phyloP scores from a whole-genome alignment of 176 grass and related monocot genomes.

The Oryza longistaminata region DNA sequence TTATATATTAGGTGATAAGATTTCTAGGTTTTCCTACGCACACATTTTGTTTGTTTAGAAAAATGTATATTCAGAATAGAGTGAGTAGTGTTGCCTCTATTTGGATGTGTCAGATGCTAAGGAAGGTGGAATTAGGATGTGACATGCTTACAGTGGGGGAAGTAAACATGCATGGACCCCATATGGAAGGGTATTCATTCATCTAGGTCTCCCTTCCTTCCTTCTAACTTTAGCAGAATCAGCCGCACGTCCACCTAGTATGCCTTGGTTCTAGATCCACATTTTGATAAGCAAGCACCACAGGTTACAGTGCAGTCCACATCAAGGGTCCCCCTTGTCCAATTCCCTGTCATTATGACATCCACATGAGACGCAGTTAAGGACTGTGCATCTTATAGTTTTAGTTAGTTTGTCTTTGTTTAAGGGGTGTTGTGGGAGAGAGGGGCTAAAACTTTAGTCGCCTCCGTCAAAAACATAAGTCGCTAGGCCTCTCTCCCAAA shows the following conservation, averaged over 20 bases:
- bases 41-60: too few relatives aligned
- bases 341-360: slow-evolving; percentile 14
- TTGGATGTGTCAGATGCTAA: not conserved
- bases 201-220: slow-evolving; percentile 49
- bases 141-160: slow-evolving; percentile 34
- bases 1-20: too few relatives aligned
- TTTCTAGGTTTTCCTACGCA: too few relatives aligned
- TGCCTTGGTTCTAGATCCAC: slow-evolving; percentile 49
- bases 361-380: not conserved
- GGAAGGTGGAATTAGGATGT: not conserved
- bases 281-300: slow-evolving; percentile 41
- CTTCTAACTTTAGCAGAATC: slow-evolving; percentile 53
- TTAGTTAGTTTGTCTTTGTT: not conserved
- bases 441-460: too few relatives aligned
- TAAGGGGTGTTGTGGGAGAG: too few relatives aligned
- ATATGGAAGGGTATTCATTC: slow-evolving; percentile 53
- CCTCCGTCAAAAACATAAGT: too few relatives aligned
- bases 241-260: slow-evolving; percentile 38
- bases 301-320: slow-evolving; percentile 31
- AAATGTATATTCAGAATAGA: too few relatives aligned
- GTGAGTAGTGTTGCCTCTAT: not conserved
- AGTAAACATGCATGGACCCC: slow-evolving; percentile 39
- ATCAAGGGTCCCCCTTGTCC: slow-evolving; percentile 27
- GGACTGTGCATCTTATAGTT: not conserved
- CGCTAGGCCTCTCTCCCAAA: too few relatives aligned